Evolutionary conservation across 1,284 basidiomycete genomes (phyloP).

Genomic region (Lentinula novae-zelandiae): DNA sequence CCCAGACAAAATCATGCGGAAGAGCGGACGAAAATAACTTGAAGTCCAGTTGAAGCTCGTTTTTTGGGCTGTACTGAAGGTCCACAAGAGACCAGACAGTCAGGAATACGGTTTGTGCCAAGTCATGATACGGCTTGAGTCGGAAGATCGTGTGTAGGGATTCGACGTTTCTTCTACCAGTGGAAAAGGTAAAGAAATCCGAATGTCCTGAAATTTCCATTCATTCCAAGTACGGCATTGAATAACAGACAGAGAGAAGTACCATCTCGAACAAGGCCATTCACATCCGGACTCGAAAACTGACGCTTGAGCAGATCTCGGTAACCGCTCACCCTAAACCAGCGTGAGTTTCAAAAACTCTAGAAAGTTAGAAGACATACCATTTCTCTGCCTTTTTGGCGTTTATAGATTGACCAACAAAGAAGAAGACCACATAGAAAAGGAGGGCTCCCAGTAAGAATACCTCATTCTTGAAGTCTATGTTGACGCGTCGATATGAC

Average conservation of each 20-base stretch:
- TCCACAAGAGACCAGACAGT: conserved; percentile 63
- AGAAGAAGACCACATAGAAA: conserved; percentile 50
- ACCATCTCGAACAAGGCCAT: conserved; percentile 50
- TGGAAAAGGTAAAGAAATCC: conserved; percentile 82
- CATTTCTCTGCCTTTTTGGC: conserved; percentile 53
- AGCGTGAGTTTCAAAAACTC: neutral
- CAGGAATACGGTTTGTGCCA: conserved; percentile 64
- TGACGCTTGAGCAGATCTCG: conserved; percentile 54
- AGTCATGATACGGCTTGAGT: conserved; percentile 80
- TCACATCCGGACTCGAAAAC: conserved; percentile 61
- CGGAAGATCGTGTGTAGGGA: conserved; percentile 78
- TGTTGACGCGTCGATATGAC: conserved; percentile 12
- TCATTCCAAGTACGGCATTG: neutral
- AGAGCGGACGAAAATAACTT: conserved; percentile 56
- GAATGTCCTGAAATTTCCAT: conserved; percentile 45
- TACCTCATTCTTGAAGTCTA: conserved; percentile 67
- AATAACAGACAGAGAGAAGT: neutral
- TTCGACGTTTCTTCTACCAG: conserved; percentile 73
- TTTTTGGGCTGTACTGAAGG: conserved; percentile 65
- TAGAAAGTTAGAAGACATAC: conserved; percentile 28
- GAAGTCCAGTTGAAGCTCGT: conserved; percentile 74
- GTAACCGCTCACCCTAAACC: conserved; percentile 54
- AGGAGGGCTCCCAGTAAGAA: conserved; percentile 51
- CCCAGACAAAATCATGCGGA: conserved; percentile 77
- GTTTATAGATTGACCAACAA: conserved; percentile 55